A percentile compares a stretch with the other conserved stretches of the same genome.
Evolutionary conservation across 2,329 filamentous ascomycete species (phyloP).

Genomic region (Ceratocystiopsis minuta): DNA sequence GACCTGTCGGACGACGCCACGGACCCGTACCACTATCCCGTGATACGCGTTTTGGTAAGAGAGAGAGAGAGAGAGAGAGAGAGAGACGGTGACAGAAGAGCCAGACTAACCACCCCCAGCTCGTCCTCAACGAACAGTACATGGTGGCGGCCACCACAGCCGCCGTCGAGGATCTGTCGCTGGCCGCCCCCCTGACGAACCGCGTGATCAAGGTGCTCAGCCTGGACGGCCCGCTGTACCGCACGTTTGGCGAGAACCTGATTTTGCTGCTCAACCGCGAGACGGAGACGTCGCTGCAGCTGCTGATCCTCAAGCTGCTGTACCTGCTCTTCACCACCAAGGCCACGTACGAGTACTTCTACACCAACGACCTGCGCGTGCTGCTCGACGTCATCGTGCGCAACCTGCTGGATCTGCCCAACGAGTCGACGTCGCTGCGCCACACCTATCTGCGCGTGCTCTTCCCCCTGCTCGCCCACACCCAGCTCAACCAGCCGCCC

Average conservation of each 20-base stretch:
- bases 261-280: slow-evolving; percentile 90
- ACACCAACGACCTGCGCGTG: slow-evolving; percentile 90
- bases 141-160: slow-evolving; percentile 57
- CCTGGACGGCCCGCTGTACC: slow-evolving; percentile 60
- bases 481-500: slow-evolving; percentile 68
- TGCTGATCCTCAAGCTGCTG: slow-evolving; percentile 88
- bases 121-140: slow-evolving; percentile 95
- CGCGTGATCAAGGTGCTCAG: slow-evolving; percentile 84
- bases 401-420: slow-evolving; percentile 86
- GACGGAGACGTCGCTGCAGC: slow-evolving; percentile 80
- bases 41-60: slow-evolving; percentile 76
- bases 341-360: slow-evolving; percentile 92
- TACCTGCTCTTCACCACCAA: slow-evolving; percentile 90
- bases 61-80: background rate
- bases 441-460: slow-evolving; percentile 92
- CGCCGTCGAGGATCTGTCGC: slow-evolving; percentile 21
- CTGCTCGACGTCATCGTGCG: slow-evolving; percentile 90
- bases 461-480: slow-evolving; percentile 78
- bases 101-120: slow-evolving; percentile 38
- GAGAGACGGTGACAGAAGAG: background rate
- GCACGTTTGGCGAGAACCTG: slow-evolving; percentile 94
- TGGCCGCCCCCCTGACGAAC: slow-evolving; percentile 53
- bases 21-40: slow-evolving; percentile 89
- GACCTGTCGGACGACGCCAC: slow-evolving; percentile 68
- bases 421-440: slow-evolving; percentile 57